Evolutionary conservation across 805 yeast species (phyloP).

Genomic region (Wickerhamomyces bisporus): DNA sequence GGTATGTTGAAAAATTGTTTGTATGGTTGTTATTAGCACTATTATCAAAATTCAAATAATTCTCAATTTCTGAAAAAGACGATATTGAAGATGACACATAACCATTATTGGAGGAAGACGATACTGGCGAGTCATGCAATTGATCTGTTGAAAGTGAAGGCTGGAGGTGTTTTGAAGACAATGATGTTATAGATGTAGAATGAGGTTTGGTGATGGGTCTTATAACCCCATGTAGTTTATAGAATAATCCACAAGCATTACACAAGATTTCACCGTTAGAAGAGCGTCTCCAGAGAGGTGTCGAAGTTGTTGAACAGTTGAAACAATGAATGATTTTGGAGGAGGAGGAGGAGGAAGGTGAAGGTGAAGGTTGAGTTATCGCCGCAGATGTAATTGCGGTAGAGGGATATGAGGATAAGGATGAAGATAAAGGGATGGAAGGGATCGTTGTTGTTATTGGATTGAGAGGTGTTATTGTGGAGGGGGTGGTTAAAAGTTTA

Average conservation of each 20-base stretch:
- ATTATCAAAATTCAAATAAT: neutral
- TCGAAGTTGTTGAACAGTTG: slow-evolving; percentile 83
- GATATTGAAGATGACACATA: neutral
- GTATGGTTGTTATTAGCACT: too few species aligned
- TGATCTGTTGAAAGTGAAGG: neutral
- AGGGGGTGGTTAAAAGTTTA: neutral
- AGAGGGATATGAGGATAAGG: neutral
- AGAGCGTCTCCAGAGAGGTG: slow-evolving; percentile 94
- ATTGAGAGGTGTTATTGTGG: neutral
- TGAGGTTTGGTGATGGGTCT: slow-evolving; percentile 37
- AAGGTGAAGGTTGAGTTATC: slow-evolving; percentile 3
- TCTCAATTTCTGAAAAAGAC: neutral
- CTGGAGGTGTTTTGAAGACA: slow-evolving; percentile 3
- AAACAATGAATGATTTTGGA: slow-evolving; percentile 43
- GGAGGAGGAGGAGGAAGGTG: neutral
- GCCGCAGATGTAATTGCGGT: slow-evolving; percentile 1
- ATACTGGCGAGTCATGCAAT: neutral
- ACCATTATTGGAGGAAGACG: neutral
- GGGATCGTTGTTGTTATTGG: slow-evolving; percentile 1
- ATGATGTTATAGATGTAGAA: neutral
- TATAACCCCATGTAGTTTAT: slow-evolving; percentile 88
- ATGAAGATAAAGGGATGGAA: neutral
- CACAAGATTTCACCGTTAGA: slow-evolving; percentile 88
- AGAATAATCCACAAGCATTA: slow-evolving; percentile 92
- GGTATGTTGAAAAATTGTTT: too few species aligned